phyloP scores from a whole-genome alignment of 225 moss, liverwort and hornwort species.

The Pseudisothecium myosuroides region DNA sequence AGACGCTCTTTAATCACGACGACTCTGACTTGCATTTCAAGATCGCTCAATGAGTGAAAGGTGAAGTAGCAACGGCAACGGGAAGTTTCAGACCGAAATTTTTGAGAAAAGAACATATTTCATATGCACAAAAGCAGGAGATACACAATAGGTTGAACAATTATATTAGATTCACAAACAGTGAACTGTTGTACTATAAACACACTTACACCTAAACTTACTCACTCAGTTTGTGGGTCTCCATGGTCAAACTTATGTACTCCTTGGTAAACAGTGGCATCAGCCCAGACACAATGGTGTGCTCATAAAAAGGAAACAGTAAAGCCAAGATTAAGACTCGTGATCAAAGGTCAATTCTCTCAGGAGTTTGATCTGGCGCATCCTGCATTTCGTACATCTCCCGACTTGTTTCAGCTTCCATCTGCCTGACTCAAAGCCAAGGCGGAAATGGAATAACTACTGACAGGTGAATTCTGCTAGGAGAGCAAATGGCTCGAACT shows the following conservation, averaged over 20 bases:
- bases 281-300: neutral
- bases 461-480: neutral
- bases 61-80: neutral
- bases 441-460: neutral
- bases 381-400: neutral
- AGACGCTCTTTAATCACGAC: neutral
- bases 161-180: neutral
- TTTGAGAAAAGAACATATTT: neutral
- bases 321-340: neutral
- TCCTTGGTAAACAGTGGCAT: neutral
- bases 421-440: neutral
- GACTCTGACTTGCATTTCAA: neutral
- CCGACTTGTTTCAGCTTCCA: neutral
- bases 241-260: neutral
- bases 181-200: neutral
- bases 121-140: neutral
- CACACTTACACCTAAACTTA: neutral
- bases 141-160: neutral
- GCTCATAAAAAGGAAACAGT: neutral
- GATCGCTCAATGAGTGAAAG: neutral
- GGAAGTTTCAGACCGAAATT: neutral
- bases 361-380: neutral
- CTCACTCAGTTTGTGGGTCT: too few relatives aligned
- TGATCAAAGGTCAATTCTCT: neutral
- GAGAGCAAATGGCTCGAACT: neutral